A percentile compares a stretch with the other conserved stretches of the same genome.
These are phyloP conservation scores for Zarea fungicola DNA, from an alignment of 2,329 filamentous ascomycete genomes.

Conservation along the genomic window DNA sequence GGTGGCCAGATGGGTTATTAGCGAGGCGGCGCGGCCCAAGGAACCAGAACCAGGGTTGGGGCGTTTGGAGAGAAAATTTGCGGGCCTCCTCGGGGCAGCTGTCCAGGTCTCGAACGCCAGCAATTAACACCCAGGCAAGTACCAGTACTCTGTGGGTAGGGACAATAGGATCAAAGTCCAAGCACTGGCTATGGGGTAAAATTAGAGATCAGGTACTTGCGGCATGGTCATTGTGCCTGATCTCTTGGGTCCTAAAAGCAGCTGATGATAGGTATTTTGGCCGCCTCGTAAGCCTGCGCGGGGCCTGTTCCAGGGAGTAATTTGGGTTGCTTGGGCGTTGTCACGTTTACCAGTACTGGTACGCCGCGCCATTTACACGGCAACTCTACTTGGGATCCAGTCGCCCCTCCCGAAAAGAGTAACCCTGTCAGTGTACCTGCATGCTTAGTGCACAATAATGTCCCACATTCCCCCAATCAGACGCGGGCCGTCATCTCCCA, in stretches of 20 bases:
- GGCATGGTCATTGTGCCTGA: no score
- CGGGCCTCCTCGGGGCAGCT: neutral
- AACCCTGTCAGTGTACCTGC: conserved; percentile 11
- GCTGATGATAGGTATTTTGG: no score
- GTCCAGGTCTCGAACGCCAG: neutral
- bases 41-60: neutral
- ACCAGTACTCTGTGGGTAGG: neutral
- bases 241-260: no score
- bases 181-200: conserved; percentile 1
- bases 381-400: neutral
- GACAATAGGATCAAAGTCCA: no score
- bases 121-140: neutral
- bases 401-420: no score
- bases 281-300: no score
- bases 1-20: neutral
- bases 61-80: neutral
- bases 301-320: no score
- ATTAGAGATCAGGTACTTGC: no score
- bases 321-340: no score
- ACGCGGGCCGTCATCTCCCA: conserved; percentile 11
- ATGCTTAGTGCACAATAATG: neutral
- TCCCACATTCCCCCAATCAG: conserved; percentile 10
- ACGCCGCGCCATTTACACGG: neutral
- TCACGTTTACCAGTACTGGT: no score
- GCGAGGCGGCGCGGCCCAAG: no score